Conservation (phyloP, 306 rosid genomes). For the Comarum palustre region DNA sequence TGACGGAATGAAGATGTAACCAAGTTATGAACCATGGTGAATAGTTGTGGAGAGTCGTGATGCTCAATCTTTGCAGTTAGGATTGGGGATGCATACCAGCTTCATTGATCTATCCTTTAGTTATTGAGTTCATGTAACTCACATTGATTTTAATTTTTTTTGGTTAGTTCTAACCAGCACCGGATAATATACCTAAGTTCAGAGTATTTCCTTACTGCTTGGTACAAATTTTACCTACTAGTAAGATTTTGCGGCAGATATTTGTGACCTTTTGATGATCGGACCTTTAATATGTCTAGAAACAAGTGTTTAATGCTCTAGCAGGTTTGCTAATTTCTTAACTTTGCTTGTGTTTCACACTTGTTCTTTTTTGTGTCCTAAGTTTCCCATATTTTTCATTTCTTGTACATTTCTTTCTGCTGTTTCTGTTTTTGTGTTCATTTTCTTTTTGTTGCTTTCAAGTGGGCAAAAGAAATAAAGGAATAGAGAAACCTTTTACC, state of each 20-base stretch:
- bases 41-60: background rate
- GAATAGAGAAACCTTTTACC: background rate
- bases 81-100: background rate
- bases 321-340: background rate
- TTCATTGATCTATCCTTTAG: background rate
- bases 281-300: background rate
- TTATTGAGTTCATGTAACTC: background rate
- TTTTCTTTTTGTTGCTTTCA: background rate
- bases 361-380: background rate
- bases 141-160: background rate
- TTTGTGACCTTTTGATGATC: background rate
- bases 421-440: background rate
- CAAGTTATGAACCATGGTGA: background rate
- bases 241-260: background rate
- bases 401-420: background rate
- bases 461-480: background rate
- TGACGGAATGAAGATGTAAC: too few species aligned
- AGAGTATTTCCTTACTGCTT: background rate
- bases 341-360: background rate
- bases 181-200: too few species aligned
- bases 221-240: too few species aligned
- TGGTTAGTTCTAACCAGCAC: background rate
- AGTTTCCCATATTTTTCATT: background rate
- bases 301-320: background rate
- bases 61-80: background rate